Conservation (phyloP, 768 basidiomycete genomes). For the Tulasnella sp. region DNA sequence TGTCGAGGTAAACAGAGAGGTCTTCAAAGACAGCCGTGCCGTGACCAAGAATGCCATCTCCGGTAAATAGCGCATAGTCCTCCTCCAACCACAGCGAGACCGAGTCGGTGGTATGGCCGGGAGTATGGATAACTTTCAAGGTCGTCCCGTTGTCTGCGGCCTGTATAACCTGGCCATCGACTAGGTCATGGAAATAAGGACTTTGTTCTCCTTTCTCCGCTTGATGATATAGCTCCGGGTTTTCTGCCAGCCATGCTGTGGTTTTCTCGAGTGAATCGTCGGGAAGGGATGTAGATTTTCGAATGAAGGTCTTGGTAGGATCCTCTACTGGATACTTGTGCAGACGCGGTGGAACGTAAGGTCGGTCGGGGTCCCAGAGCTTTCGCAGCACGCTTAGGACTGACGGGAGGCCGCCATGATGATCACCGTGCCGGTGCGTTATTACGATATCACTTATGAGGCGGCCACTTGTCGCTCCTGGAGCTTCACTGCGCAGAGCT, state of each 20-base stretch:
- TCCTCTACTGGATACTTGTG: slow-evolving; percentile 59
- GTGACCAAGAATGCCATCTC: slow-evolving; percentile 86
- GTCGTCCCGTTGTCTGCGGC: slow-evolving; percentile 35
- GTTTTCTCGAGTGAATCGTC: slow-evolving; percentile 38
- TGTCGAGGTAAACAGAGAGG: slow-evolving; percentile 62
- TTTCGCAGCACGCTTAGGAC: slow-evolving; percentile 63
- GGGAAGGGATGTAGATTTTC: slow-evolving; percentile 18
- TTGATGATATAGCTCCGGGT: slow-evolving; percentile 49
- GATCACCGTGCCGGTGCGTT: slow-evolving; percentile 89
- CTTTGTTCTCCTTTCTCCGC: slow-evolving; percentile 38
- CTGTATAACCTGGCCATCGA: slow-evolving; percentile 52
- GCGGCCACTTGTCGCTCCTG: slow-evolving; percentile 35
- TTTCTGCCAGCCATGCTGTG: slow-evolving; percentile 40
- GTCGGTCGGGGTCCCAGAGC: slow-evolving; percentile 43
- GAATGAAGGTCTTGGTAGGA: neutral
- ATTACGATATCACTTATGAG: slow-evolving; percentile 85
- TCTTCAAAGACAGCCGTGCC: slow-evolving; percentile 89
- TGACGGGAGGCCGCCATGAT: slow-evolving; percentile 67
- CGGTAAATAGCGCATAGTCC: slow-evolving; percentile 79
- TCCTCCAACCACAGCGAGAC: slow-evolving; percentile 65
- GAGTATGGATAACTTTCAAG: slow-evolving; percentile 73
- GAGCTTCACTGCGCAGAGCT: slow-evolving; percentile 33
- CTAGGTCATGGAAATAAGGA: slow-evolving; percentile 54
- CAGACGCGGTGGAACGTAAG: slow-evolving; percentile 64
- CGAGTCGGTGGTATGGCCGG: slow-evolving; percentile 88